phyloP scores from a whole-genome alignment of 495 filamentous ascomycete species.

The Podospora pseudocomata region DNA sequence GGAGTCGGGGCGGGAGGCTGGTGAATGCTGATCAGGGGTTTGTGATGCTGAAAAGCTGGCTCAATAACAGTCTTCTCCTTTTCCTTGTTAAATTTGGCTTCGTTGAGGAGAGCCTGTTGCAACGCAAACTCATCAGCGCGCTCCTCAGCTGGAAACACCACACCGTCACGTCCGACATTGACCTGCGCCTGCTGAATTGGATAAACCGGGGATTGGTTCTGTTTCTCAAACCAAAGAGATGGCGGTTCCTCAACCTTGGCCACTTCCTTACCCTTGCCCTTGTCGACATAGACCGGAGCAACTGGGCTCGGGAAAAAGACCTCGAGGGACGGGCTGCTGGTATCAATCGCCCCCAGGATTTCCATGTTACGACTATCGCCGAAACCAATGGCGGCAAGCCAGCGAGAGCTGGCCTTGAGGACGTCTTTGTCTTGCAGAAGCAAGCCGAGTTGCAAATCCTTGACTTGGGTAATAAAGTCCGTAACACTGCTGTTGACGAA shows the following conservation, averaged over 20 bases:
- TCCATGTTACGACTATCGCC: neutral
- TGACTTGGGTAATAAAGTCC: neutral
- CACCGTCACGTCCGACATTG: neutral
- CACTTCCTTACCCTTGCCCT: neutral
- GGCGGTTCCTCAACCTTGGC: neutral
- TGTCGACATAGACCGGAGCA: neutral
- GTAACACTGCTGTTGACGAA: constrained; percentile 19
- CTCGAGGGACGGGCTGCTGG: neutral
- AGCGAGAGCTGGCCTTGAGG: neutral
- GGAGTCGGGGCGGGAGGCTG: neutral
- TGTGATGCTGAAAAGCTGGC: neutral
- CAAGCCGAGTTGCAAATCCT: neutral
- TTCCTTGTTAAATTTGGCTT: neutral
- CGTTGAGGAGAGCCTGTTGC: neutral
- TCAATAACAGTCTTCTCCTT: neutral
- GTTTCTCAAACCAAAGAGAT: neutral
- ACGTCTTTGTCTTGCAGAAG: neutral
- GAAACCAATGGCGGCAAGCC: constrained; percentile 14
- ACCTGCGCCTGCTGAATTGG: neutral
- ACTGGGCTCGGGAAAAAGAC: neutral
- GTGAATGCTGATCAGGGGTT: neutral
- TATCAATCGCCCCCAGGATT: neutral
- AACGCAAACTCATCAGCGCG: neutral
- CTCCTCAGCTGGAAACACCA: neutral
- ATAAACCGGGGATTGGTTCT: neutral